Evolutionary conservation across 1,284 basidiomycete genomes (phyloP).

Genomic region (Apiotrichum laibachii): DNA sequence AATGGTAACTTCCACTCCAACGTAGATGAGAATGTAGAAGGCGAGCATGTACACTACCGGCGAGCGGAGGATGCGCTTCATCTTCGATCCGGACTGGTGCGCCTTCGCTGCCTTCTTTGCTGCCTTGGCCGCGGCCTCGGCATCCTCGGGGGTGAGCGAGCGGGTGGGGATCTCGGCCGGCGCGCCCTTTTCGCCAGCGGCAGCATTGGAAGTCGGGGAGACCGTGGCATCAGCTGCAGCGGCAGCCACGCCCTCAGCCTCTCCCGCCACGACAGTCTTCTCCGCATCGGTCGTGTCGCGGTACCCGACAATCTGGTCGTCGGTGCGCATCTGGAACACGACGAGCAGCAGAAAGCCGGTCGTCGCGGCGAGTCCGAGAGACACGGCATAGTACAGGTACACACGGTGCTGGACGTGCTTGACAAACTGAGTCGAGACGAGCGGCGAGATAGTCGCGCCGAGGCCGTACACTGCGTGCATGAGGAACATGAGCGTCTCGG

Average conservation of each 20-base stretch:
- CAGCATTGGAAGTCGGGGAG: neutral
- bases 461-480: constrained; percentile 62
- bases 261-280: neutral
- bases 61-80: constrained; percentile 39
- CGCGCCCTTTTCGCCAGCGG: constrained; percentile 6
- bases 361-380: constrained; percentile 58
- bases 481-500: constrained; percentile 60
- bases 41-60: constrained; percentile 38
- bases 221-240: neutral
- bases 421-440: constrained; percentile 67
- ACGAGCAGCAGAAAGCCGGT: constrained; percentile 55
- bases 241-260: neutral
- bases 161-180: neutral
- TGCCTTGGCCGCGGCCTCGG: neutral
- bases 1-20: constrained; percentile 44
- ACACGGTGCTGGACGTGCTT: constrained; percentile 54
- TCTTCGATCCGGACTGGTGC: constrained; percentile 28
- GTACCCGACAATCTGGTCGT: constrained; percentile 54
- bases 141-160: neutral
- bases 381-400: constrained; percentile 63
- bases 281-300: constrained; percentile 7
- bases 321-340: constrained; percentile 60
- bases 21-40: constrained; percentile 42
- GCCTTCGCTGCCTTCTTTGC: neutral
- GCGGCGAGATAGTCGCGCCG: constrained; percentile 65